These are phyloP conservation scores for Discostella pseudostelligera DNA, from an alignment of 108 stramenopile species.

Conservation along the genomic window DNA sequence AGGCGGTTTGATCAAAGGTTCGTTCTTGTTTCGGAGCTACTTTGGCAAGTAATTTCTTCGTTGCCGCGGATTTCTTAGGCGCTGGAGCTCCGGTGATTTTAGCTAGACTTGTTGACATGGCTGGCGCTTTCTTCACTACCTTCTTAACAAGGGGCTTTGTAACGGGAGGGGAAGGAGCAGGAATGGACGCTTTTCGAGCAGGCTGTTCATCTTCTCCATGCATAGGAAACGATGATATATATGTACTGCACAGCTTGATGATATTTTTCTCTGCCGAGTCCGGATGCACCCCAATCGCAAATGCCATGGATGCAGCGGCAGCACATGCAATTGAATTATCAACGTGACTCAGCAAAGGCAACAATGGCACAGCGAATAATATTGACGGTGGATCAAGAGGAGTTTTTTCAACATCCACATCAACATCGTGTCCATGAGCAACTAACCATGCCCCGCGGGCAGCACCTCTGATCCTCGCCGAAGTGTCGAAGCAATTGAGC, in stretches of 20 bases:
- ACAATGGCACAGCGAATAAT: conserved; percentile 76
- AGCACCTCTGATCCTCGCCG: conserved; percentile 58
- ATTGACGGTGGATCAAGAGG: conserved; percentile 65
- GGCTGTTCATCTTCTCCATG: conserved; percentile 40
- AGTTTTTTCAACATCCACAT: conserved; percentile 18
- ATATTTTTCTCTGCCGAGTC: conserved; percentile 61
- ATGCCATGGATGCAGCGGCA: conserved; percentile 67
- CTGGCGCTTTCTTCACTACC: conserved; percentile 62
- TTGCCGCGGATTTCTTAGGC: conserved; percentile 44
- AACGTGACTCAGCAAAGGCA: conserved; percentile 68
- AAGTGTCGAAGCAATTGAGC: conserved; percentile 75
- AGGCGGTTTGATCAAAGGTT: conserved; percentile 58
- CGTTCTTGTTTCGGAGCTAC: conserved; percentile 71
- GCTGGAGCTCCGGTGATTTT: conserved; percentile 46
- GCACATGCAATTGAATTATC: conserved; percentile 64
- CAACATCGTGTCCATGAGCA: conserved; percentile 41
- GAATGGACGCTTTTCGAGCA: conserved; percentile 18
- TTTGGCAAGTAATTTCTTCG: conserved; percentile 39
- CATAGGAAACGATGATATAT: conserved; percentile 69
- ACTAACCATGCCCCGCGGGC: conserved; percentile 72
- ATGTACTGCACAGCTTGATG: conserved; percentile 65
- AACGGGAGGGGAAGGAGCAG: conserved; percentile 22
- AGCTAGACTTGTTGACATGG: conserved; percentile 56
- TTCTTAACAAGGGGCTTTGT: conserved; percentile 51
- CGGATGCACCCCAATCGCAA: conserved; percentile 67